phyloP scores from a whole-genome alignment of 208 protist species.

The Vickermania ingenoplastis region DNA sequence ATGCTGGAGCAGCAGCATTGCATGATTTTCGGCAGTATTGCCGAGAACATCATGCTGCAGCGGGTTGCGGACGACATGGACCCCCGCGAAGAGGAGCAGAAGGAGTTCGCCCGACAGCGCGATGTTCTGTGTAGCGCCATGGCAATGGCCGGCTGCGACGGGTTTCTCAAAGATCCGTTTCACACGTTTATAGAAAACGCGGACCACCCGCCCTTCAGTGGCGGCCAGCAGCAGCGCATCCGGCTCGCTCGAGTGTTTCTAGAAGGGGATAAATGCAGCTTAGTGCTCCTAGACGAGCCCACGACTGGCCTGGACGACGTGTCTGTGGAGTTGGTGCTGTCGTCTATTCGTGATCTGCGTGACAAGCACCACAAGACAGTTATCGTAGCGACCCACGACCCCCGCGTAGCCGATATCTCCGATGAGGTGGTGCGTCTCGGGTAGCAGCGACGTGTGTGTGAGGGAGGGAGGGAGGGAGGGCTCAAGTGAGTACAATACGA shows the following conservation, averaged over 20 bases:
- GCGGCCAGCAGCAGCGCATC: slow-evolving; percentile 73
- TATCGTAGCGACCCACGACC: slow-evolving; percentile 64
- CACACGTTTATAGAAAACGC: slow-evolving; percentile 45
- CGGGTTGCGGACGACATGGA: not conserved
- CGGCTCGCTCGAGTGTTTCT: slow-evolving; percentile 65
- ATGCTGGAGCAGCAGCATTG: slow-evolving; percentile 73
- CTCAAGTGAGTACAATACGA: too few species aligned
- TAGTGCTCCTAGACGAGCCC: slow-evolving; percentile 70
- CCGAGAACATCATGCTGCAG: slow-evolving; percentile 62
- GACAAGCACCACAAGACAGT: slow-evolving; percentile 59
- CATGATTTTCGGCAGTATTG: slow-evolving; percentile 61
- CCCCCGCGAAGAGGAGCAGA: not conserved
- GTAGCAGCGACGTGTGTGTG: too few species aligned
- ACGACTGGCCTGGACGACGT: slow-evolving; percentile 55
- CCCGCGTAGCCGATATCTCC: slow-evolving; percentile 36
- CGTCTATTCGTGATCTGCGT: slow-evolving; percentile 38
- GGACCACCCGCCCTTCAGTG: slow-evolving; percentile 67
- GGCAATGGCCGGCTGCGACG: slow-evolving; percentile 27
- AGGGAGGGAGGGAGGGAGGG: too few species aligned
- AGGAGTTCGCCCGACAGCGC: not conserved
- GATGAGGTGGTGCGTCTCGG: slow-evolving; percentile 45
- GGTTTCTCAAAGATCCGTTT: slow-evolving; percentile 55
- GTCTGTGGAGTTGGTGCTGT: slow-evolving; percentile 33
- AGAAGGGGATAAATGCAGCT: slow-evolving; percentile 17
- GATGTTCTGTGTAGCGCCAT: slow-evolving; percentile 17